Evolutionary conservation across 352 stramenopile species (phyloP).

Genomic region (Pythium utonaiense): DNA sequence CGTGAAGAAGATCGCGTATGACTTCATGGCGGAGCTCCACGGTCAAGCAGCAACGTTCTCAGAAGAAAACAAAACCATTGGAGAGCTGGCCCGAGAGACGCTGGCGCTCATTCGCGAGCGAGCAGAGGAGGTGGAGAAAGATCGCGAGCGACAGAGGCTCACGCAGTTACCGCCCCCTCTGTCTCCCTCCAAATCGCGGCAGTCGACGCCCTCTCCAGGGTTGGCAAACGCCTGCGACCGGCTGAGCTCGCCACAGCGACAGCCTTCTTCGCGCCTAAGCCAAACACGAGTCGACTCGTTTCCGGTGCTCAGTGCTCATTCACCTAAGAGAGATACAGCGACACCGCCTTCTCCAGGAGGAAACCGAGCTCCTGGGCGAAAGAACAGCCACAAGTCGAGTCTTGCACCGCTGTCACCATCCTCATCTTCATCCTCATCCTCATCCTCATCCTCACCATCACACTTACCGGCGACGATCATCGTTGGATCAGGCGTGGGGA

Average conservation of each 20-base stretch:
- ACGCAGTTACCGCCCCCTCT: background rate
- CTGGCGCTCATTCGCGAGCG: slow-evolving; percentile 48
- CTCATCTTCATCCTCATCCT: background rate
- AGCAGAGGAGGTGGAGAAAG: slow-evolving; percentile 11
- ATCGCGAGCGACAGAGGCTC: background rate
- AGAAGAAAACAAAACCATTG: slow-evolving; percentile 46
- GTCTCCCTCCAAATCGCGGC: background rate
- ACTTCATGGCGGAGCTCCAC: slow-evolving; percentile 56
- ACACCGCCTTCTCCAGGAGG: background rate
- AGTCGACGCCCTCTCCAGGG: background rate
- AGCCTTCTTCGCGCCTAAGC: background rate
- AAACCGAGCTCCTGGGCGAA: background rate
- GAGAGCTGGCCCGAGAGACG: slow-evolving; percentile 59
- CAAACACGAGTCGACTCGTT: background rate
- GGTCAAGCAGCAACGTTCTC: slow-evolving; percentile 22
- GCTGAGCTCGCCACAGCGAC: background rate
- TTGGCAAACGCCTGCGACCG: background rate
- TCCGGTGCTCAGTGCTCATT: background rate
- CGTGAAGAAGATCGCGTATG: slow-evolving; percentile 54
- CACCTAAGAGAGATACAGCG: slow-evolving; percentile 3
- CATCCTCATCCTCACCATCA: background rate
- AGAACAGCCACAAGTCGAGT: background rate
- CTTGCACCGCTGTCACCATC: background rate
- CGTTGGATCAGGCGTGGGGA: background rate
- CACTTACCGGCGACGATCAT: background rate